These are phyloP conservation scores for Kluyveromyces aestuarii DNA, from an alignment of 805 yeast species.

Conservation along the genomic window DNA sequence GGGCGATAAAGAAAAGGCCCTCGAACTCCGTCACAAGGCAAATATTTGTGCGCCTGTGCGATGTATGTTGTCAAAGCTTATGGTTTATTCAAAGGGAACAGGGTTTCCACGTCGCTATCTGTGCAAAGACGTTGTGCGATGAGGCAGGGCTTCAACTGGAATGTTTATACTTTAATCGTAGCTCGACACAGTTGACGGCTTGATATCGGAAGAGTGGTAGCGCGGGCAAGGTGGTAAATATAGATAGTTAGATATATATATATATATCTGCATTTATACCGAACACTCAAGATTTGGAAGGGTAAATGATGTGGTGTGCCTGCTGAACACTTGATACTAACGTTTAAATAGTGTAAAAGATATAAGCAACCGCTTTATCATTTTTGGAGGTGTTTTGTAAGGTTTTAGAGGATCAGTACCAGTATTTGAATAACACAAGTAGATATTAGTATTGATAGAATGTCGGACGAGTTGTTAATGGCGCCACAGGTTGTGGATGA, in stretches of 20 bases:
- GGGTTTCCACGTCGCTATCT: neutral
- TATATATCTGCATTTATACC: no score
- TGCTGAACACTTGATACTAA: no score
- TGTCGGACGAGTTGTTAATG: slow-evolving; percentile 7
- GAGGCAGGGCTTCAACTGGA: neutral
- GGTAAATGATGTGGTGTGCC: no score
- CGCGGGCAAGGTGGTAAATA: neutral
- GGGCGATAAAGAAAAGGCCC: neutral
- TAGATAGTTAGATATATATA: no score
- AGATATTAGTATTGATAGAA: neutral
- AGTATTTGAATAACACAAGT: neutral
- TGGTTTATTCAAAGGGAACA: neutral
- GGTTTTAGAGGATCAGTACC: neutral
- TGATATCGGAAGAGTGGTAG: neutral
- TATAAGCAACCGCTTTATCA: no score
- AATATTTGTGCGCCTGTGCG: neutral
- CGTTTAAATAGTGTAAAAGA: neutral
- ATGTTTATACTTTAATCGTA: neutral
- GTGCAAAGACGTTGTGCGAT: neutral
- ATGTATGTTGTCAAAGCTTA: neutral
- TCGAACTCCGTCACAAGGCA: neutral
- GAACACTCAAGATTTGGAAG: no score
- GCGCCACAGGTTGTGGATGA: slow-evolving; percentile 9
- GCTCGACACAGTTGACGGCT: neutral
- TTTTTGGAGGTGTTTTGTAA: neutral